A percentile compares a stretch with the other conserved stretches of the same genome.
Conservation (phyloP, 2,329 filamentous ascomycete genomes). For the Cercospora zeae-maydis region DNA sequence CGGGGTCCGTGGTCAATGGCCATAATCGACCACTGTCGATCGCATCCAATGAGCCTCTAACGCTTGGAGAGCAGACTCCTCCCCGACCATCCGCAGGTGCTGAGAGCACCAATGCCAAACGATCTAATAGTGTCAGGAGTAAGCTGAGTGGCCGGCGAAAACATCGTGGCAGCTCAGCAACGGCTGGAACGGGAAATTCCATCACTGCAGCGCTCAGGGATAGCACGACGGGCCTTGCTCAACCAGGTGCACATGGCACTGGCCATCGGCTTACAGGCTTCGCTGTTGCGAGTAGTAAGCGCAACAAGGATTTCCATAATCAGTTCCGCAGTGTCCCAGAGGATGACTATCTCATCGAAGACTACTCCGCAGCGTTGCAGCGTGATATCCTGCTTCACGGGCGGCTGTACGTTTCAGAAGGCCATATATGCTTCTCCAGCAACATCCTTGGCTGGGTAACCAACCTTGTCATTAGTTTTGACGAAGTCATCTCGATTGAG, state of each 20-base stretch:
- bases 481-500: slow-evolving; percentile 94
- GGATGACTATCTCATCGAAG: slow-evolving; percentile 96
- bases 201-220: slow-evolving; percentile 69
- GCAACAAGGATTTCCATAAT: slow-evolving; percentile 91
- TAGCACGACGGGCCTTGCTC: slow-evolving; percentile 66
- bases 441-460: slow-evolving; percentile 99
- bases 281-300: slow-evolving; percentile 90
- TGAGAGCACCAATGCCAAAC: slow-evolving; percentile 53
- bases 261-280: slow-evolving; percentile 85
- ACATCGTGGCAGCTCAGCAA: slow-evolving; percentile 75
- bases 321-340: slow-evolving; percentile 96
- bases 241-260: slow-evolving; percentile 56
- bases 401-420: slow-evolving; percentile 91
- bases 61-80: slow-evolving; percentile 59
- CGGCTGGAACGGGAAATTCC: slow-evolving; percentile 61
- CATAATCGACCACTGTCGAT: slow-evolving; percentile 40
- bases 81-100: slow-evolving; percentile 58
- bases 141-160: slow-evolving; percentile 56
- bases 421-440: slow-evolving; percentile 96
- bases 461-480: slow-evolving; percentile 95
- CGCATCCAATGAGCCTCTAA: slow-evolving; percentile 37
- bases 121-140: slow-evolving; percentile 51
- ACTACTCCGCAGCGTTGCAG: slow-evolving; percentile 95
- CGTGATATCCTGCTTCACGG: slow-evolving; percentile 93
- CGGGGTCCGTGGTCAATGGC: slow-evolving; percentile 35